Percentiles rank a stretch among this genome's conserved stretches.
Evolutionary conservation across 495 filamentous ascomycete species (phyloP).

Genomic region (Aspergillus heteromorphus): DNA sequence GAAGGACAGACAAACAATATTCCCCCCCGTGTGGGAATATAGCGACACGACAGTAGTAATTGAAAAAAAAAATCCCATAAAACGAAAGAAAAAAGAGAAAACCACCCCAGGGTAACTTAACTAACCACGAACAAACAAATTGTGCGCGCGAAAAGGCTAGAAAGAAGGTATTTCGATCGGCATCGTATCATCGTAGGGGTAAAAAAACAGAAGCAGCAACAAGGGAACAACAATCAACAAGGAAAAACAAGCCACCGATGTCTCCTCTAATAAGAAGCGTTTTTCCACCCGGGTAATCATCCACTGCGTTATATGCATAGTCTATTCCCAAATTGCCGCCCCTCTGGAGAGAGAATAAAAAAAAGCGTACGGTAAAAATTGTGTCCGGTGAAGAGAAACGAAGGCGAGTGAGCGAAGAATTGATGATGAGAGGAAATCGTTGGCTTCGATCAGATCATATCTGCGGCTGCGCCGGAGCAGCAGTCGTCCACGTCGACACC

Average conservation of each 20-base stretch:
- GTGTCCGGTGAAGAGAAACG: constrained; percentile 1
- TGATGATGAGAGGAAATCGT: not conserved
- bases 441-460: constrained; percentile 30
- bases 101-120: not conserved
- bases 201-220: constrained; percentile 7
- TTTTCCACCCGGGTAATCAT: constrained; percentile 18
- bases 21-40: too few species aligned
- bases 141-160: not conserved
- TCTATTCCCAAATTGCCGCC: constrained; percentile 25
- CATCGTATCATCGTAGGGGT: constrained; percentile 18
- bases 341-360: constrained; percentile 13
- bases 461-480: constrained; percentile 40
- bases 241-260: constrained; percentile 16
- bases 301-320: constrained; percentile 17
- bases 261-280: constrained; percentile 24
- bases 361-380: constrained; percentile 2
- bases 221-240: constrained; percentile 7
- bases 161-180: constrained; percentile 13
- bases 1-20: too few species aligned
- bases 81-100: constrained; percentile 8
- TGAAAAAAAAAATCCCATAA: constrained; percentile 11
- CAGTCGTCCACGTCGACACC: constrained; percentile 37
- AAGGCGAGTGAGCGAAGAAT: constrained; percentile 4
- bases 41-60: too few species aligned
- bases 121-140: too few species aligned